Evolutionary conservation across 164 flowering plant species (phyloP), one percentile per base, ranked within the genome.

Genomic region (Warburgia ugandensis): DNA sequence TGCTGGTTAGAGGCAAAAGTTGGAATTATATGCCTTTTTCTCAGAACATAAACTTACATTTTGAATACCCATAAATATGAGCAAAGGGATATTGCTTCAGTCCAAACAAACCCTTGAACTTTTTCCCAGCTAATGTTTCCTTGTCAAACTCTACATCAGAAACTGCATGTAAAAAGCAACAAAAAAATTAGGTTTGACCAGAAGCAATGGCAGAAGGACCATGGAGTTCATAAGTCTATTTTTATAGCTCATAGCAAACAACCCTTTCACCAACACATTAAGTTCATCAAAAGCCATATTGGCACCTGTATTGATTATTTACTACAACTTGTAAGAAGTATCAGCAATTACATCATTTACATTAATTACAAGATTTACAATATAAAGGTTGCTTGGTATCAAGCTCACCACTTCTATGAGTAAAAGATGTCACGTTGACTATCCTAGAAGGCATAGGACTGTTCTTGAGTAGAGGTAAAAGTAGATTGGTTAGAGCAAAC

Each of bases 401-500:
- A 60, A 48, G 53, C 70, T 78, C 48, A 84, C 98, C 84, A 69
- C 45, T 69, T 56, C 82, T 69, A 77, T 92, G 98, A 13, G 95
- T 88, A 55, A 92, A 88, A 23, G 98, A 92, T 38, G 94, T 65
- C 31, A 92, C 80, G 64, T 88, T 88, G 49, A 92, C 86, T 46
- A 92, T 76, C 50, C 95, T 73, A 14, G 98, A 72, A 62, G 95
- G 94, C 35, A 68, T 48, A 51, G 68, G 72, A 61, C 98, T 87
- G 51, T 60, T 77, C 53, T 55, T 61, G 17, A 92, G 86, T 32
- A 92, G 83, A 20, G 98, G 96, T 28, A 87, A 54, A 45, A 91
- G 73, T 58, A 78, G 69, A 59, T 73, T 73, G 31, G 94, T 85
- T 57, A 92, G 68, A 67, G 57, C 72, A 69, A 91, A 92, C 25